Evolutionary conservation across 129 eudicot species (phyloP).

Genomic region (Lactuca sativa): DNA sequence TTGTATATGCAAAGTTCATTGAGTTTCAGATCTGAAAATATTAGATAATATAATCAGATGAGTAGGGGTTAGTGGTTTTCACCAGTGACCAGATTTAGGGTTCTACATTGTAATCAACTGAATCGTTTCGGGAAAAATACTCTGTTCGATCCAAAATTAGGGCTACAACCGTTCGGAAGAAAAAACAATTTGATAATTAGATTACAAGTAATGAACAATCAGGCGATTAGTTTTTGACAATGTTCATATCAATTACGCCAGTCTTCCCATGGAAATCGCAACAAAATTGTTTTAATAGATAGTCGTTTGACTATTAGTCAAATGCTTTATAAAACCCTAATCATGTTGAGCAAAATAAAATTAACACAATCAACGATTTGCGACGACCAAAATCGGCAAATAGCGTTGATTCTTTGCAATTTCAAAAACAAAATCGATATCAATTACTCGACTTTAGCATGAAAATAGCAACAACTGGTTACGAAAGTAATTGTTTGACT

Average conservation of each 20-base stretch:
- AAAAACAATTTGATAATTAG: neutral
- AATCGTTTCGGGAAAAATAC: neutral
- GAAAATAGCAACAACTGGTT: neutral
- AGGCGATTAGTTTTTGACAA: neutral
- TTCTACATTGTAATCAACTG: neutral
- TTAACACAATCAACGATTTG: neutral
- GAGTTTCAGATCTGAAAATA: neutral
- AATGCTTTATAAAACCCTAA: constrained; percentile 5
- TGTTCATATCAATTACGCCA: neutral
- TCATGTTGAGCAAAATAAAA: neutral
- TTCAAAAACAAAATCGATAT: neutral
- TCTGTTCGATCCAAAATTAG: neutral
- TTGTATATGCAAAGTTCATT: neutral
- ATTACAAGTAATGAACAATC: neutral
- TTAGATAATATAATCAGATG: neutral
- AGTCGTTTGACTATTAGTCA: constrained; percentile 9
- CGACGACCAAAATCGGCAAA: neutral
- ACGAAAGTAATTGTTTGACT: constrained; percentile 11
- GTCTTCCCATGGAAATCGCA: neutral
- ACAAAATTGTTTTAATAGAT: neutral
- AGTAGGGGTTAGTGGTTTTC: neutral
- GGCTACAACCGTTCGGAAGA: constrained; percentile 1
- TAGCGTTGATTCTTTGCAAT: neutral
- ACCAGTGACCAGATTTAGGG: neutral
- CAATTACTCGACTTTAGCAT: neutral